Evolutionary conservation across 345 rosid species (phyloP).

Genomic region (Raphanus sativus): DNA sequence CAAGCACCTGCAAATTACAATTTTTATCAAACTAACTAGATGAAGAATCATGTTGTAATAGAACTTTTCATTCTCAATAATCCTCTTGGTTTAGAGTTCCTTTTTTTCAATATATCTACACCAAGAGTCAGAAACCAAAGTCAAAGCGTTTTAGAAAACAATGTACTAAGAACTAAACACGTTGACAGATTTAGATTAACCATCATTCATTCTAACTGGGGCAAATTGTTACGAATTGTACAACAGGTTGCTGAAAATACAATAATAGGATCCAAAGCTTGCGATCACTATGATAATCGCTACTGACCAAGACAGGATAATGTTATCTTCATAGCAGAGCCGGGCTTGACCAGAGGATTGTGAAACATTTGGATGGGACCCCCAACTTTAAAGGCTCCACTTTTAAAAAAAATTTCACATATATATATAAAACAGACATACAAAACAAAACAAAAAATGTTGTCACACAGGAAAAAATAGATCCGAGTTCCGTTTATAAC

Average conservation of each 20-base stretch:
- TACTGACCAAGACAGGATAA: background rate
- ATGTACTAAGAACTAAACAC: background rate
- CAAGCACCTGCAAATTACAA: conserved; percentile 14
- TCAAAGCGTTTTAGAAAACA: background rate
- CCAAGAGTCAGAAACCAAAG: background rate
- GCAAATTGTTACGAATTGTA: conserved; percentile 11
- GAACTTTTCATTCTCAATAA: background rate
- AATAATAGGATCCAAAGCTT: background rate
- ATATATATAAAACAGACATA: no score
- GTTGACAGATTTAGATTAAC: background rate
- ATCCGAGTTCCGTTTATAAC: no score
- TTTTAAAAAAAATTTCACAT: no score
- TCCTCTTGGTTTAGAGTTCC: background rate
- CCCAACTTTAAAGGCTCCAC: no score
- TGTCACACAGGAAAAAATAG: no score
- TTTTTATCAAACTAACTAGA: background rate
- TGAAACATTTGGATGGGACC: no score
- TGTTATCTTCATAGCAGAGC: background rate
- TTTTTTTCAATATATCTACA: background rate
- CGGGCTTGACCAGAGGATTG: no score
- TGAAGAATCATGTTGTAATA: background rate
- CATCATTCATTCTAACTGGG: background rate
- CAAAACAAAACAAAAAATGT: no score
- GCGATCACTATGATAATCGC: background rate
- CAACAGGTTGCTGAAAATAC: background rate